Evolutionary conservation across 1,284 basidiomycete genomes (phyloP), one percentile per base, ranked within the genome.

Genomic region (Rhodotorula sp.): DNA sequence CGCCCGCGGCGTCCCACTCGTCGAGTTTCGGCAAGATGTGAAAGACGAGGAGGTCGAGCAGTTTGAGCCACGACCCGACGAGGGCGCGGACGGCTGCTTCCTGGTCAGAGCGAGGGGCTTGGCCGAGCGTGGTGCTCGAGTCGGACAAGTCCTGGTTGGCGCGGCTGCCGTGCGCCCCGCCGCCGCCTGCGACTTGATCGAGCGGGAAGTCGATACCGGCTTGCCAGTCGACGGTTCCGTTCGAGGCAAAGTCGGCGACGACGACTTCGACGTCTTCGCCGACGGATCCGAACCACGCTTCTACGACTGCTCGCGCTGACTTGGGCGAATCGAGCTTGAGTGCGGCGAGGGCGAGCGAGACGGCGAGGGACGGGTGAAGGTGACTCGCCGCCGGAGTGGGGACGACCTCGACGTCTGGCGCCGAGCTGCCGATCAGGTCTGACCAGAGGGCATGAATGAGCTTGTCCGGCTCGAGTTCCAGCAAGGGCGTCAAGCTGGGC

Each of bases 1-100:
- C 75, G 4, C 64, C 73, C 62, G 75, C 75, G 2, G 73, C 75
- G 26, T 76, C 75, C 73, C 73, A 76, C 26, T 76, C 73, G n/a
- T 69, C 70, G 12, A 76, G 61, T 6, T 56, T 51, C 7, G 75
- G 75, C 43, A 71, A 54, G 48, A 76, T 63, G 47, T 75, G 70
- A 47, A 76, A 58, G 12, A 58, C 58, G 49, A 72, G 62, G 29
- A 76, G 49, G 62, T 76, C 75, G 52, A 69, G 43, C 39, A 71
- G 52, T 51, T 70, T 70, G 48, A 75, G 58, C 70, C 70, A 76
- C 18, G 67, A 65, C 14, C 39, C 67, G 47, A 75, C 61, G 21
- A 76, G 39, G 47, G 58, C 58, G 46, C 54, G 62, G 23, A 51
- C 47, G 18, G 58, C 39, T 10, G 58, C 48, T 43, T 39, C 23